Evolutionary conservation across 2,329 filamentous ascomycete genomes (phyloP).

Genomic region (Paramyrothecium roridum): DNA sequence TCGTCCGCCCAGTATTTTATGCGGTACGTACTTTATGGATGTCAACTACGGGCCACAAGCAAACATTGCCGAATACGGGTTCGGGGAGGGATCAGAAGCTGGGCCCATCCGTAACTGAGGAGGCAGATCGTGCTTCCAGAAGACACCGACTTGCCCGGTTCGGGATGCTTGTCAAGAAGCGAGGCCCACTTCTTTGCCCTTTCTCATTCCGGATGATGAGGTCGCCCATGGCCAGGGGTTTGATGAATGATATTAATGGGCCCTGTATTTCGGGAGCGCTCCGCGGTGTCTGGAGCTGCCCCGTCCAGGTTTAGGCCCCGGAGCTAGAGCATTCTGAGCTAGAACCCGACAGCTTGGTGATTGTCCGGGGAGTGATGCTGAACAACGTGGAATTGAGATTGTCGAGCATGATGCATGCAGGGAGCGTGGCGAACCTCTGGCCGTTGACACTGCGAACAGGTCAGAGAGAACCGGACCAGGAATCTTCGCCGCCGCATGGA

Average conservation of each 20-base stretch:
- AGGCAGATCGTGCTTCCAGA: conserved; percentile 22
- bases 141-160: conserved; percentile 14
- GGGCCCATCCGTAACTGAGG: conserved; percentile 2
- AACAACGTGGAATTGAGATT: conserved; percentile 13
- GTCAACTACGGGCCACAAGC: neutral
- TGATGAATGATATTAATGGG: neutral
- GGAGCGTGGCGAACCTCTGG: neutral
- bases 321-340: conserved; percentile 7
- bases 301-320: conserved; percentile 5
- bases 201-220: too few relatives aligned
- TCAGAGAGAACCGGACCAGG: neutral
- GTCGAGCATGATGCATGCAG: conserved; percentile 3
- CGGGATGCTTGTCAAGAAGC: conserved; percentile 10
- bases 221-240: too few relatives aligned
- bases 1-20: neutral
- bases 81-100: conserved; percentile 10
- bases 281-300: conserved; percentile 25
- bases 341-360: conserved; percentile 14
- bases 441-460: neutral
- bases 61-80: neutral
- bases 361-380: conserved; percentile 13
- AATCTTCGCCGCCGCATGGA: too few relatives aligned
- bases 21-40: neutral
- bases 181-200: neutral
- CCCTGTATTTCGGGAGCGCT: conserved; percentile 22